Evolutionary conservation across 345 rosid genomes (phyloP).

Genomic region (Clarkia xantiana): DNA sequence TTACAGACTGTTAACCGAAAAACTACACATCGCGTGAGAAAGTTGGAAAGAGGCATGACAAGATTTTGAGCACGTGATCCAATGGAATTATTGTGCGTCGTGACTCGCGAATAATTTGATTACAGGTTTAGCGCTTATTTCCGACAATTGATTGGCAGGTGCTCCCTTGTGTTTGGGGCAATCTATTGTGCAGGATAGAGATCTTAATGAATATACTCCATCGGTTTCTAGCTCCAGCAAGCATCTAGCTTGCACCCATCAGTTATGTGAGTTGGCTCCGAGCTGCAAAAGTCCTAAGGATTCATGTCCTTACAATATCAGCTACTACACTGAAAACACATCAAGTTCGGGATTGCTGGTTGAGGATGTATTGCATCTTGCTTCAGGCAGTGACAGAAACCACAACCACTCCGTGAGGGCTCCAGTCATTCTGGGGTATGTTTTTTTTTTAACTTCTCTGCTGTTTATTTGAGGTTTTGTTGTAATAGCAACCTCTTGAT

Average conservation of each 20-base stretch:
- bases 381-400: constrained; percentile 20
- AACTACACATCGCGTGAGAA: not conserved
- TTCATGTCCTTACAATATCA: constrained; percentile 51
- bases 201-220: constrained; percentile 59
- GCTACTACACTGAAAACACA: constrained; percentile 39
- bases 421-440: constrained; percentile 59
- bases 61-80: constrained; percentile 2
- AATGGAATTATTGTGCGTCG: constrained; percentile 3
- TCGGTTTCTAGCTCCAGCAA: constrained; percentile 64
- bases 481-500: constrained; percentile 1
- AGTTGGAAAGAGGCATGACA: not conserved
- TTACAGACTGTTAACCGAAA: no score
- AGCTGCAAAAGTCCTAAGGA: constrained; percentile 44
- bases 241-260: constrained; percentile 57
- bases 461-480: not conserved
- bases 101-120: constrained; percentile 16
- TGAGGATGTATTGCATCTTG: constrained; percentile 55
- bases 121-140: constrained; percentile 74
- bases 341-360: constrained; percentile 77
- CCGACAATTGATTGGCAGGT: constrained; percentile 97
- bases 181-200: constrained; percentile 89
- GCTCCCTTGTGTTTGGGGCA: constrained; percentile 90
- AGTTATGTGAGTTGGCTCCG: constrained; percentile 36
- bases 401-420: constrained; percentile 43
- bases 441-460: constrained; percentile 8